Conservation (phyloP, 306 rosid genomes). For the Pyrus betulifolia region DNA sequence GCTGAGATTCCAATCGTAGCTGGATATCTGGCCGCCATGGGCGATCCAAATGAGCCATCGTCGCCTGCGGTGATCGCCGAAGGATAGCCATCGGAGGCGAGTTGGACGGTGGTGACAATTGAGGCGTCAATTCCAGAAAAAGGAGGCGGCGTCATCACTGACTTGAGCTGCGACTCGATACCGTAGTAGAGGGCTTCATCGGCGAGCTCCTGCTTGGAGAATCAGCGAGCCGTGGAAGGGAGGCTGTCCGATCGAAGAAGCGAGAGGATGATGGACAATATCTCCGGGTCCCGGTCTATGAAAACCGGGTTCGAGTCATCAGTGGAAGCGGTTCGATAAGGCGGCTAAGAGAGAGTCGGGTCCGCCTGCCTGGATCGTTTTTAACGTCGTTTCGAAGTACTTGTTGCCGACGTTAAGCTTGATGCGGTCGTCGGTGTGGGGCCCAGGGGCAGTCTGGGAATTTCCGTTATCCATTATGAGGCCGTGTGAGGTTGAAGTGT, state of each 20-base stretch:
- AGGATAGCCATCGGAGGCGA: slow-evolving; percentile 65
- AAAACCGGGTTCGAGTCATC: slow-evolving; percentile 48
- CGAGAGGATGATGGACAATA: slow-evolving; percentile 72
- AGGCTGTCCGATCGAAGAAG: slow-evolving; percentile 70
- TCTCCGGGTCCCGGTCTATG: slow-evolving; percentile 89
- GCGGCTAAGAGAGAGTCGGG: slow-evolving; percentile 65
- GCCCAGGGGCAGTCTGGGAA: slow-evolving; percentile 12
- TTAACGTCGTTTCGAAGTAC: slow-evolving; percentile 68
- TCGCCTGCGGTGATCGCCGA: slow-evolving; percentile 50
- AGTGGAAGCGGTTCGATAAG: slow-evolving; percentile 48
- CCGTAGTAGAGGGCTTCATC: slow-evolving; percentile 86
- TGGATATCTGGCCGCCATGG: slow-evolving; percentile 75
- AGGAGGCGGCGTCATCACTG: slow-evolving; percentile 53
- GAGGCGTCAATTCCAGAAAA: slow-evolving; percentile 74
- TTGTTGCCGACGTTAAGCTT: slow-evolving; percentile 89
- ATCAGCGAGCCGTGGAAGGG: slow-evolving; percentile 55
- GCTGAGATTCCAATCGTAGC: slow-evolving; percentile 59
- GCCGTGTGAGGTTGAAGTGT: slow-evolving; percentile 1
- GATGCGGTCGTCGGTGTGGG: slow-evolving; percentile 45
- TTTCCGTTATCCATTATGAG: slow-evolving; percentile 23
- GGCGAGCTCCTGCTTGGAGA: slow-evolving; percentile 71
- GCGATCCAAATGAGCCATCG: slow-evolving; percentile 86
- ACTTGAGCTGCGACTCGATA: slow-evolving; percentile 52
- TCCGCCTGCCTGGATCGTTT: slow-evolving; percentile 67
- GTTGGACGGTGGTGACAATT: slow-evolving; percentile 37